Base-by-base conservation (phyloP, 2,329 filamentous ascomycete genomes). In the Dothideomycetidae sp. region DNA sequence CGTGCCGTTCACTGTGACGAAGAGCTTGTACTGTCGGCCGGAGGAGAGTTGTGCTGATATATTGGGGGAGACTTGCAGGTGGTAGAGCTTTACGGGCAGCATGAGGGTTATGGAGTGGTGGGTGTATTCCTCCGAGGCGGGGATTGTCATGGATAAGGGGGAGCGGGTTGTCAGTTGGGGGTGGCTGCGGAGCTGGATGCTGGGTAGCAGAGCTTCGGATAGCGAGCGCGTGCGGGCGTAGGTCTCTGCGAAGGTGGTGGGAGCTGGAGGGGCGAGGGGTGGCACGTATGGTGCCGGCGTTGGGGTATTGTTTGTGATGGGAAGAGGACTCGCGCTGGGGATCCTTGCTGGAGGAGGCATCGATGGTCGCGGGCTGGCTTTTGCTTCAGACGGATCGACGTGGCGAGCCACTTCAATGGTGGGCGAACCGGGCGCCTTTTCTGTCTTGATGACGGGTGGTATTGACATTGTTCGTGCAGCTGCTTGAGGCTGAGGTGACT, bases 21-120 rank as follows among this genome's bases (percentile, higher is more conserved):
- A 85, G 23, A 90, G 61, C 52, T 78, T 83, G 59, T 81, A 83
- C 35, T 82, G 74, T 19, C 82, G 75, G 36, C 72, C 68, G 10
- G 31, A 30, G 21, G 68, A 67, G 5, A 74, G 60, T 1, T 52
- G 45, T 26, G 48, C 48, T 3, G 75, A 71, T 12, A 92, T 64
- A 9, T 68, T 70, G 3, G 80, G 76, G 14, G 72, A 66, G 40
- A 93, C 68, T 43, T 85, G 78, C 12, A 93, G 61, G 41, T 78
- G 76, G 47, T 73, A 75, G 49, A 85, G 74, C 32, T 67, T 70
- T 1, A 69, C 58, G 1, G 81, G 75, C 7, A 90, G 62, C 41
- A 75, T 78, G 39, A 90, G 63, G 4, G 81, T 81, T 29, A 80
- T 64, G 3, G 76, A 82, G 48, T 88, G 79, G 41, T 82, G 74